Base-by-base conservation (phyloP, 768 basidiomycete genomes). In the Leccinellum rugosiceps region DNA sequence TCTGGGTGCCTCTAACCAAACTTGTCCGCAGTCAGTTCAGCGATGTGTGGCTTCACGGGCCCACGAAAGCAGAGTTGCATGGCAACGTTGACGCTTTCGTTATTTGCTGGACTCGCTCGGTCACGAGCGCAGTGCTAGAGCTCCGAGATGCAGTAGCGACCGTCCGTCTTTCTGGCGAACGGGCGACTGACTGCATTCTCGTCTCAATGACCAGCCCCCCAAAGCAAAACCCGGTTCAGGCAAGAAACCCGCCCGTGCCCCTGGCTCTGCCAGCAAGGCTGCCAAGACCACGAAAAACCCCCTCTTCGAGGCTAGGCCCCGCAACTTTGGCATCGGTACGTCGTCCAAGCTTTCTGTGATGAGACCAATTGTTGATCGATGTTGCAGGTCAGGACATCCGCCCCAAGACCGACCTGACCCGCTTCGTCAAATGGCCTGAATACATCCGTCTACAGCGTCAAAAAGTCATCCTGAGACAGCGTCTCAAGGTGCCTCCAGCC, bases 401-500 rank as follows among this genome's bases (percentile, higher is more conserved):
- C 67, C 95, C 88, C 69, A 83, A 82, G 73, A 84, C 84, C 55
- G 96, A 98, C 77, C 77, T 98, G 63, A 96, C 92, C 57, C 92
- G 95, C 74, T 98, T 98, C 79, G 92, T 98, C 79, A 98, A 97
- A 76, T 99, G 96, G 96, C 96, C 96, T 65, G 93, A 95, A 79
- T 98, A 98, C 71, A 86, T 98, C 66, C 92, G 94, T 71, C 88
- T 98, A 47, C 96, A 98, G 72, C 87, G 96, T 72, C 94, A 98
- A 78, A 98, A 98, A 80, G 93, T 98, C 69, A 96, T 98, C 77
- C 88, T 98, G 59, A 80, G 91, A 83, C 94, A 98, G 78, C 92
- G 96, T 68, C 82, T 98, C 66, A 98, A 98, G 84, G 94, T 97
- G 26, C 96, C 96, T 64, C 96, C 96, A 41, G 92, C 96, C 65